These are phyloP conservation scores for Sporothrix humicola DNA, from an alignment of 2,329 filamentous ascomycete species.

Conservation along the genomic window DNA sequence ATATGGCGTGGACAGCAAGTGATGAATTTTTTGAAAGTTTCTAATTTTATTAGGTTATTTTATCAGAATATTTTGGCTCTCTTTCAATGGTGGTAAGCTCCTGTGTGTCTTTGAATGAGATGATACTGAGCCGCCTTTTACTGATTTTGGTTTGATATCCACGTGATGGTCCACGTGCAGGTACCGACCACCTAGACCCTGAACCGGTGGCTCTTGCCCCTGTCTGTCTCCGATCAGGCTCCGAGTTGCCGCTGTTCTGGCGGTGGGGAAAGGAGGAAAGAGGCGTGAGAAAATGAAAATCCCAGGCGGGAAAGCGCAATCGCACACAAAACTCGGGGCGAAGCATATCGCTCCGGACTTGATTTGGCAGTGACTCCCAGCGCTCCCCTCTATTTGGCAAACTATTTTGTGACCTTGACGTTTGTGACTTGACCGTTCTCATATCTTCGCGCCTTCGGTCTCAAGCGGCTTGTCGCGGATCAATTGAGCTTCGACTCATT, in stretches of 20 bases:
- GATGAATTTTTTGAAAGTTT: too few relatives aligned
- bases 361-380: slow-evolving; percentile 20
- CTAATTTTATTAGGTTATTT: too few relatives aligned
- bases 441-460: slow-evolving; percentile 20
- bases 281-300: neutral
- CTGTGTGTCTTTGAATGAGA: too few relatives aligned
- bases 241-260: slow-evolving; percentile 36
- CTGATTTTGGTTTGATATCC: neutral
- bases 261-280: slow-evolving; percentile 6
- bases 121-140: neutral
- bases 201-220: slow-evolving; percentile 10
- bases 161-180: neutral
- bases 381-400: neutral
- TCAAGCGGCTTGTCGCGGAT: slow-evolving; percentile 21
- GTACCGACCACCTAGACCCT: slow-evolving; percentile 5
- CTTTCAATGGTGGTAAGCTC: too few relatives aligned
- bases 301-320: neutral
- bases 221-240: slow-evolving; percentile 42
- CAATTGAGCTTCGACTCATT: slow-evolving; percentile 20
- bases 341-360: slow-evolving; percentile 25
- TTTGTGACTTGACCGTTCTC: neutral
- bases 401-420: neutral
- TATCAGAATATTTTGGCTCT: too few relatives aligned
- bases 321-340: slow-evolving; percentile 32
- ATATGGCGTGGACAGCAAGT: too few relatives aligned